Conservation (phyloP, 2,329 filamentous ascomycete genomes). For the Fusarium sp. region DNA sequence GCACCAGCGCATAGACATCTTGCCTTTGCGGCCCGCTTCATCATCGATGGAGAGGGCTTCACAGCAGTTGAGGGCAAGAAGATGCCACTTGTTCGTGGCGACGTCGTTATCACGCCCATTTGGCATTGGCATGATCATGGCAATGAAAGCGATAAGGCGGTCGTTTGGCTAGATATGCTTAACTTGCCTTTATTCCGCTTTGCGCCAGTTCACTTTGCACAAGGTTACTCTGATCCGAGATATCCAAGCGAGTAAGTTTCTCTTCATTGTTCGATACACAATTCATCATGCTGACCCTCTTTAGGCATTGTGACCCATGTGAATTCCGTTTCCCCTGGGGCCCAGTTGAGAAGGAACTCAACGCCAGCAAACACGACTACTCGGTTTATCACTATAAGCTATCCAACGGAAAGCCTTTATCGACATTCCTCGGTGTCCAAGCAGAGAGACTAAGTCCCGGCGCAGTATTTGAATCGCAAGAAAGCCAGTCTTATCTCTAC, state of each 20-base stretch:
- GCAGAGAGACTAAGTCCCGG: constrained; percentile 60
- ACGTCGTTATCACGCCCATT: constrained; percentile 67
- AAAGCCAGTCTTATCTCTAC: constrained; percentile 63
- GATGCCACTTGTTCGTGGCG: constrained; percentile 62
- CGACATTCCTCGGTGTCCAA: constrained; percentile 59
- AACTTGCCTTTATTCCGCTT: constrained; percentile 64
- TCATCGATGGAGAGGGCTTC: constrained; percentile 68
- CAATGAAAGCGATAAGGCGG: constrained; percentile 64
- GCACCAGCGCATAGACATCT: constrained; percentile 67
- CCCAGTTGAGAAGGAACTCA: constrained; percentile 54
- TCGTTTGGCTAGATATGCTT: constrained; percentile 69
- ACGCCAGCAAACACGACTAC: constrained; percentile 46
- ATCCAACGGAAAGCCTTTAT: constrained; percentile 49
- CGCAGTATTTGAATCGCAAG: constrained; percentile 51
- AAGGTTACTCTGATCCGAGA: constrained; percentile 59
- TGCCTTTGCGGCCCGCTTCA: constrained; percentile 67
- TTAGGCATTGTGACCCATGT: constrained; percentile 49
- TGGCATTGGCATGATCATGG: constrained; percentile 72
- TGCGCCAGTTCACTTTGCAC: constrained; percentile 64
- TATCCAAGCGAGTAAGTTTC: constrained; percentile 59
- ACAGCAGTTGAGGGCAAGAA: constrained; percentile 66
- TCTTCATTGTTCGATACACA: accelerated
- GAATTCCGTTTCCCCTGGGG: constrained; percentile 59
- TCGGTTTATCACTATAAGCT: constrained; percentile 53
- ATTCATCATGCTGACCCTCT: background rate